Conservation (phyloP, 345 rosid species). For the Murraya paniculata region DNA sequence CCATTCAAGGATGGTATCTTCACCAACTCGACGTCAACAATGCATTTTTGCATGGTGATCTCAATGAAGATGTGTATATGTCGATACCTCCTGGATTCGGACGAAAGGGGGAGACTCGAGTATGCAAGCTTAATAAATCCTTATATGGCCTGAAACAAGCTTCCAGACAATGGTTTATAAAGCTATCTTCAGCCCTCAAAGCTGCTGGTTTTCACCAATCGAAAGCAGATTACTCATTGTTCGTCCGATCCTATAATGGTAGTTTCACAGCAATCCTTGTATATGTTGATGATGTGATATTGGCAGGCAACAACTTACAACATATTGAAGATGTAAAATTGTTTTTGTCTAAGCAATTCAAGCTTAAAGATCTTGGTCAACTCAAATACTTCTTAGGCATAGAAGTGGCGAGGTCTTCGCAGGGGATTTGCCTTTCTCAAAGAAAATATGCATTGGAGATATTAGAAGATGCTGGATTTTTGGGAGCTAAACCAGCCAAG, state of each 20-base stretch:
- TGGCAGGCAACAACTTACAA: not conserved
- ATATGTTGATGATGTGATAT: not conserved
- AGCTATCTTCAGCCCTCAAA: not conserved
- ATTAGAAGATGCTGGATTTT: not conserved
- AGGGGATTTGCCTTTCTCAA: not conserved
- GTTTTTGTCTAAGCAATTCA: not conserved
- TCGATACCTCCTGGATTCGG: not conserved
- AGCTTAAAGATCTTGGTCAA: not conserved
- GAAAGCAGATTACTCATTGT: not conserved
- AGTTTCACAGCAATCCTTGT: not conserved
- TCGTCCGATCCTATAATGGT: not conserved
- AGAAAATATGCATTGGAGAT: not conserved
- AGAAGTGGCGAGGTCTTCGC: not conserved
- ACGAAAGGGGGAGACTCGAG: not conserved
- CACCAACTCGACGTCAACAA: not conserved
- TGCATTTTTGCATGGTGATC: not conserved
- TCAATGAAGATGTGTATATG: not conserved
- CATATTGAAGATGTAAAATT: not conserved
- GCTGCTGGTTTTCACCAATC: not conserved
- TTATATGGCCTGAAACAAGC: not conserved
- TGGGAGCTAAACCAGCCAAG: not conserved
- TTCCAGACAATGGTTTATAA: not conserved
- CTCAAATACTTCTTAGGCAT: constrained; percentile 5
- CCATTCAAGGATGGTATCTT: not conserved
- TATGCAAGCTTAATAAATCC: not conserved